Conservation (phyloP, 345 rosid genomes). For the Linum tenue region DNA sequence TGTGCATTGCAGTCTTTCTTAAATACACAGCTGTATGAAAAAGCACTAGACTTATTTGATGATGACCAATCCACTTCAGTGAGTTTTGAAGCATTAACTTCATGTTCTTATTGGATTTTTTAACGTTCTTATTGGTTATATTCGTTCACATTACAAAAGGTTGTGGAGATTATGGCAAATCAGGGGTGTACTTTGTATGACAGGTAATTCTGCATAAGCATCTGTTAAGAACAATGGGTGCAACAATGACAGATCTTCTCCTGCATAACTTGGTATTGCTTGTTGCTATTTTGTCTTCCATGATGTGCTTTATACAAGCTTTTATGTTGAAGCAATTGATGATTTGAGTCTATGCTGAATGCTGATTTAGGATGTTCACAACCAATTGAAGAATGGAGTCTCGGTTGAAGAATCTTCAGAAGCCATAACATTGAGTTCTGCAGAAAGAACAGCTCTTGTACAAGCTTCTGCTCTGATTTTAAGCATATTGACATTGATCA, state of each 20-base stretch:
- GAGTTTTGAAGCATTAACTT: slow-evolving; percentile 24
- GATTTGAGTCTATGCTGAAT: slow-evolving; percentile 1
- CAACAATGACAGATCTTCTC: slow-evolving; percentile 56
- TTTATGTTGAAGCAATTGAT: slow-evolving; percentile 12
- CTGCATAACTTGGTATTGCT: slow-evolving; percentile 59
- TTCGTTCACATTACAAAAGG: neutral
- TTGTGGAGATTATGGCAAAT: slow-evolving; percentile 16
- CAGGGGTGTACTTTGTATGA: slow-evolving; percentile 17
- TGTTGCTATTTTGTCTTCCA: slow-evolving; percentile 3
- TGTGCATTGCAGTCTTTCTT: slow-evolving; percentile 56
- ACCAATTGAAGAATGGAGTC: slow-evolving; percentile 69
- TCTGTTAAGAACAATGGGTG: slow-evolving; percentile 72
- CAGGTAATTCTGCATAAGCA: slow-evolving; percentile 88
- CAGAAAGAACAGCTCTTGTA: slow-evolving; percentile 68
- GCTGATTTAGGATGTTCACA: slow-evolving; percentile 48
- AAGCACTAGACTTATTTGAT: slow-evolving; percentile 78
- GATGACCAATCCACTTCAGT: slow-evolving; percentile 85
- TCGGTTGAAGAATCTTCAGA: slow-evolving; percentile 60
- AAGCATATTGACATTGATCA: neutral
- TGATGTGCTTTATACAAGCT: neutral
- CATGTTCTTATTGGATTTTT: slow-evolving; percentile 6
- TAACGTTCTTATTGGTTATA: neutral
- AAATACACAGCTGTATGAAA: slow-evolving; percentile 87
- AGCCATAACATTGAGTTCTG: slow-evolving; percentile 35
- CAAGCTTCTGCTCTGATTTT: slow-evolving; percentile 16